These are phyloP conservation scores for Botrytis sinoallii DNA, from an alignment of 2,329 filamentous ascomycete genomes.

Conservation along the genomic window DNA sequence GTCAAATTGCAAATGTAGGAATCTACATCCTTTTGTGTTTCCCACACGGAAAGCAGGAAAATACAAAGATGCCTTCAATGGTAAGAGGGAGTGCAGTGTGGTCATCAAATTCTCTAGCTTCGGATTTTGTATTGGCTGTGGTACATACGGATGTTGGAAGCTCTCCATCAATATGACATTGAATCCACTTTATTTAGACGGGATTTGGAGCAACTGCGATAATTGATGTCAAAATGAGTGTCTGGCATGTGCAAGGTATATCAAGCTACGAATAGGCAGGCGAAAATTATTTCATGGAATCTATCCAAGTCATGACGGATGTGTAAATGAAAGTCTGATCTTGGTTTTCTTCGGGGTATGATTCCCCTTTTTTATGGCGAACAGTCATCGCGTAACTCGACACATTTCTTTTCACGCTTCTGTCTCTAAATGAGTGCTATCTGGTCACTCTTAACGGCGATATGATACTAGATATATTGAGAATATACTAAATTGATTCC, in stretches of 20 bases:
- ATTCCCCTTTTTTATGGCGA: too few relatives aligned
- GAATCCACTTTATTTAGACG: neutral
- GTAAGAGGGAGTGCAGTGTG: neutral
- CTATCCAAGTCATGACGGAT: too few relatives aligned
- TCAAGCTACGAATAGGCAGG: fast-evolving
- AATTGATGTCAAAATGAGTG: neutral
- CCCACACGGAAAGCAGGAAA: fast-evolving
- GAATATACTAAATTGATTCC: too few relatives aligned
- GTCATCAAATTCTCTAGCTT: neutral
- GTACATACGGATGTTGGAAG: neutral
- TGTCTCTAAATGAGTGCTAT: too few relatives aligned
- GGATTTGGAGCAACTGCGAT: too few relatives aligned
- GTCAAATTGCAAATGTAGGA: neutral
- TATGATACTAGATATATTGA: too few relatives aligned
- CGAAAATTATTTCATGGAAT: too few relatives aligned
- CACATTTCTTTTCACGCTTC: too few relatives aligned
- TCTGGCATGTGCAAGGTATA: neutral
- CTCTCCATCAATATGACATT: neutral
- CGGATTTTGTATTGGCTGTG: neutral
- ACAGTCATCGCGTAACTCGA: too few relatives aligned
- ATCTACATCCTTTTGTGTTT: neutral
- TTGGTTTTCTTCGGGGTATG: too few relatives aligned
- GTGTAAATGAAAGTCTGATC: too few relatives aligned
- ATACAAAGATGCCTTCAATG: neutral
- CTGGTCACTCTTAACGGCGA: too few relatives aligned